Evolutionary conservation across 192 early-diverging fungal genomes (phyloP).

Genomic region (Coemansia sp.): DNA sequence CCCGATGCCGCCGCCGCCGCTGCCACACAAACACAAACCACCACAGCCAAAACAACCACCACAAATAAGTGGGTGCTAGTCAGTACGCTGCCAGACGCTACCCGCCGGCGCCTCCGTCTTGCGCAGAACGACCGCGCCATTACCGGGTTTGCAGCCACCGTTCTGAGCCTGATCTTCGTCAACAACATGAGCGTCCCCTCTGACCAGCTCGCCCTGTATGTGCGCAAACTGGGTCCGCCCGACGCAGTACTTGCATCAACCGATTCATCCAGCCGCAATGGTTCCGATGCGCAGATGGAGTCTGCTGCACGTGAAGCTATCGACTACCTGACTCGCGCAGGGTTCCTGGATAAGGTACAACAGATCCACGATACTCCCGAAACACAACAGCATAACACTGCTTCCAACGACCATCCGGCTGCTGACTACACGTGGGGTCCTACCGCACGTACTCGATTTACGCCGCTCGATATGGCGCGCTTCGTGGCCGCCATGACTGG

Average conservation of each 20-base stretch:
- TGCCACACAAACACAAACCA: neutral
- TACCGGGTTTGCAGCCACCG: constrained; percentile 38
- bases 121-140: constrained; percentile 21
- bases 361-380: neutral
- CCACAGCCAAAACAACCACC: constrained; percentile 4
- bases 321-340: constrained; percentile 18
- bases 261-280: neutral
- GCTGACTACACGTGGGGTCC: constrained; percentile 50
- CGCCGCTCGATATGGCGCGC: constrained; percentile 48
- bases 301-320: constrained; percentile 35
- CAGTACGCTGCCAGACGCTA: constrained; percentile 31
- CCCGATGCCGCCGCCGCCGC: neutral
- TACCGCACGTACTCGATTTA: constrained; percentile 34
- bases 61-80: constrained; percentile 45
- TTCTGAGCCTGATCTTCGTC: constrained; percentile 52
- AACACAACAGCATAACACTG: constrained; percentile 45
- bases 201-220: constrained; percentile 48
- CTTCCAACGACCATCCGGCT: constrained; percentile 10
- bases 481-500: constrained; percentile 42
- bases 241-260: constrained; percentile 8
- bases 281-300: constrained; percentile 43
- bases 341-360: constrained; percentile 38
- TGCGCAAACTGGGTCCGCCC: constrained; percentile 48
- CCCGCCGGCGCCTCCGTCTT: constrained; percentile 25
- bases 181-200: constrained; percentile 47